A percentile compares a stretch with the other conserved stretches of the same genome.
These are phyloP conservation scores for Schwanniomyces polymorphus DNA, from an alignment of 805 yeast genomes.

Conservation along the genomic window DNA sequence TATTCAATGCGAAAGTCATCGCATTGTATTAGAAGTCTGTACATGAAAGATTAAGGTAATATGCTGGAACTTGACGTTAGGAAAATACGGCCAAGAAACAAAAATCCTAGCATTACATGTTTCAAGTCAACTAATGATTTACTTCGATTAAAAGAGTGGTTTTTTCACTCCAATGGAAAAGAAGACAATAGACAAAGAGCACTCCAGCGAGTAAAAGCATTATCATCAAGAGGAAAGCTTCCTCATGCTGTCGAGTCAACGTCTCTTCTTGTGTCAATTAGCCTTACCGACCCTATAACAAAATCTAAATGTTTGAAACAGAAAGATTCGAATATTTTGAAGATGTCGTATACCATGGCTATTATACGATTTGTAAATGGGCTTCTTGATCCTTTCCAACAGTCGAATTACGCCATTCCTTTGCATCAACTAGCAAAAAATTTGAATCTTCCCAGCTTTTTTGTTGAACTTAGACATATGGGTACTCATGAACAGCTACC, in stretches of 20 bases:
- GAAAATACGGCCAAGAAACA: not conserved
- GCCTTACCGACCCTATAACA: conserved; percentile 36
- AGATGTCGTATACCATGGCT: conserved; percentile 68
- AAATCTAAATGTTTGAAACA: conserved; percentile 5
- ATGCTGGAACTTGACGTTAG: not conserved
- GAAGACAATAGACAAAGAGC: conserved; percentile 44
- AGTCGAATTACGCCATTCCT: conserved; percentile 74
- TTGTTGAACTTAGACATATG: conserved; percentile 87
- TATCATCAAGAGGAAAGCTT: conserved; percentile 57
- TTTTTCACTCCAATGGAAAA: conserved; percentile 39
- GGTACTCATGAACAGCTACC: conserved; percentile 91
- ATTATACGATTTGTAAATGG: conserved; percentile 90
- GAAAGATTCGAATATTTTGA: conserved; percentile 35
- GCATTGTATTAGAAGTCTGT: no score
- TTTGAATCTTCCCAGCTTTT: conserved; percentile 68
- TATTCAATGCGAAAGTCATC: no score
- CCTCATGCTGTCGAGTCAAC: conserved; percentile 78
- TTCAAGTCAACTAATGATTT: conserved; percentile 45
- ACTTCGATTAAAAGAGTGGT: conserved; percentile 47
- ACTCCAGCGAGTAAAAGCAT: conserved; percentile 51
- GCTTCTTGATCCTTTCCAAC: conserved; percentile 81
- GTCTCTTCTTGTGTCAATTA: conserved; percentile 52
- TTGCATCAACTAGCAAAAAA: conserved; percentile 70
- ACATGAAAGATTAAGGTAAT: no score
- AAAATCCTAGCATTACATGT: conserved; percentile 16